Evolutionary conservation across 108 stramenopile genomes (phyloP), one percentile per base, ranked within the genome.

Genomic region (Discostella stelligeroides): DNA sequence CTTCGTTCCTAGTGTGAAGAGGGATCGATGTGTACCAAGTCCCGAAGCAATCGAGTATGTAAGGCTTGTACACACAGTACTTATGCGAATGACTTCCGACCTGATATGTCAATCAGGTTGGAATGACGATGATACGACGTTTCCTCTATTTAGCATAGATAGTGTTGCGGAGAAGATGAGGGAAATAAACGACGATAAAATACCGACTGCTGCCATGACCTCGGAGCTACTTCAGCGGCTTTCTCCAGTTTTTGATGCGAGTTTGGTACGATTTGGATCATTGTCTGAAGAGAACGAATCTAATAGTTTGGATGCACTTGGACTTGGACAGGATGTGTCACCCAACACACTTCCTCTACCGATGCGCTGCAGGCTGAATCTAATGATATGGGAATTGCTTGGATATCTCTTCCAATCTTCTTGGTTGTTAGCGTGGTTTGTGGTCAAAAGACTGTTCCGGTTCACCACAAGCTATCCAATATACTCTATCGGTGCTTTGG

Each of bases 131-230:
- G 65, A 71, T 21, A 25, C 69, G 18, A 11, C 57, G 0, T 66
- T 66, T 55, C 77, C 77, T 7, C 41, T 70, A 25, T 78, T 78
- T 48, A 21, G 70, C 24, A n/a, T 78, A 2, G 68, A 70, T 47
- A 65, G 41, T 2, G 77, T 78, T 12, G 65, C 58, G n/a, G 58
- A 62, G 23, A 63, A 29, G 17, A 45, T 76, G 62, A 62, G 39
- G 23, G 61, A 37, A 25, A 29, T 55, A 23, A 18, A 15, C 25
- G 49, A 25, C 11, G 53, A 46, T 17, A 9, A 56, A 7, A 29
- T 15, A 17, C 20, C 21, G 20, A 34, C 49, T 57, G 49, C 42
- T 23, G 12, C 61, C 3, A 39, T 69, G 12, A 42, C 75, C 0
- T 21, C 54, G 17, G 40, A 61, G 2, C 51, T 70, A 15, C 64